These are phyloP conservation scores for Candida pseudoglaebosa DNA, from an alignment of 805 yeast species.

Conservation along the genomic window DNA sequence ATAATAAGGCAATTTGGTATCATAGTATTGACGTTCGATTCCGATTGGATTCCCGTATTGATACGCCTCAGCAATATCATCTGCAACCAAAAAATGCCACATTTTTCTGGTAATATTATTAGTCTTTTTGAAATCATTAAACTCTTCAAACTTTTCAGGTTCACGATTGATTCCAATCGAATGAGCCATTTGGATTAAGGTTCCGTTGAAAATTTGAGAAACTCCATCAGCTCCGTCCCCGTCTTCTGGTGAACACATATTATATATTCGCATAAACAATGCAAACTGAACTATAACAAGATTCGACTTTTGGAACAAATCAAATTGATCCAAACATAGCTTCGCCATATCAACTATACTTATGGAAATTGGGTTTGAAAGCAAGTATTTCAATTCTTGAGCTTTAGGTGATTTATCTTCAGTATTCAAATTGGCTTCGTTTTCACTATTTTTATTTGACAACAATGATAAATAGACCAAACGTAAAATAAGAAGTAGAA, in stretches of 20 bases:
- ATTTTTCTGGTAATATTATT: constrained; percentile 31
- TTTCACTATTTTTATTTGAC: constrained; percentile 29
- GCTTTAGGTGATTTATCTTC: constrained; percentile 18
- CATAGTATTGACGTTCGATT: constrained; percentile 25
- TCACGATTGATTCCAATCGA: constrained; percentile 68
- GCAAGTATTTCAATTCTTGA: constrained; percentile 22
- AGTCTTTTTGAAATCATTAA: constrained; percentile 17
- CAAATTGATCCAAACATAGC: constrained; percentile 33
- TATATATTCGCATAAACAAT: constrained; percentile 50
- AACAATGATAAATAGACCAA: constrained; percentile 34
- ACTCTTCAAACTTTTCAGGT: constrained; percentile 45
- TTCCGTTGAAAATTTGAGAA: constrained; percentile 51
- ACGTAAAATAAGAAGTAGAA: constrained; percentile 30
- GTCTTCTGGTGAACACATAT: constrained; percentile 48
- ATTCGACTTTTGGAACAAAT: constrained; percentile 35
- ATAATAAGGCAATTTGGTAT: constrained; percentile 26
- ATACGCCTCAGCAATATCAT: constrained; percentile 27
- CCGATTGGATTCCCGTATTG: constrained; percentile 32
- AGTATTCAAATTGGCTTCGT: constrained; percentile 25
- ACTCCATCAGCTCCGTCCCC: constrained; percentile 60
- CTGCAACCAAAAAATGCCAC: constrained; percentile 30
- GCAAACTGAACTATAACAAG: constrained; percentile 52
- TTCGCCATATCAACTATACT: constrained; percentile 31
- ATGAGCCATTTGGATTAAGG: constrained; percentile 62
- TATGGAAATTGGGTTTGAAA: constrained; percentile 28